Percentiles rank a stretch among this genome's conserved stretches.
Evolutionary conservation across 108 stramenopile genomes (phyloP).

Genomic region (Discostella pseudostelligera): DNA sequence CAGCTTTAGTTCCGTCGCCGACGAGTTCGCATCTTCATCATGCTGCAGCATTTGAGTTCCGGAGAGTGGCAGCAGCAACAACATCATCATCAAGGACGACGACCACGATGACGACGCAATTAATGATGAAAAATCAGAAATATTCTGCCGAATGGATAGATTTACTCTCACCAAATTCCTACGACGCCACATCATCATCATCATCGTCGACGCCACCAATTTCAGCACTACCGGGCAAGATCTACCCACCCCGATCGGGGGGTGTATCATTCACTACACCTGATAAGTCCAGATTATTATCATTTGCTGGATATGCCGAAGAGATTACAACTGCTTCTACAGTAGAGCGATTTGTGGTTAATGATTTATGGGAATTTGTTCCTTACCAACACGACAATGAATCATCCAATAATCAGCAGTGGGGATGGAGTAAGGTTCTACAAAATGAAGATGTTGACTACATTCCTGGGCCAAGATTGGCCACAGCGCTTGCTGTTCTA

Average conservation of each 20-base stretch:
- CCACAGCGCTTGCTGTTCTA: slow-evolving; percentile 47
- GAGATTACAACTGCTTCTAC: slow-evolving; percentile 2
- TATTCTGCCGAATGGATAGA: slow-evolving; percentile 46
- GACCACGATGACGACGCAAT: neutral
- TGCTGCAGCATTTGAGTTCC: neutral
- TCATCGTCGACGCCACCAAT: neutral
- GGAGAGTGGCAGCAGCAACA: neutral
- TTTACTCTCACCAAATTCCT: slow-evolving; percentile 25
- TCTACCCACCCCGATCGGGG: slow-evolving; percentile 62
- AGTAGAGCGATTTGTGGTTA: slow-evolving; percentile 40
- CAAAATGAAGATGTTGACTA: slow-evolving; percentile 7
- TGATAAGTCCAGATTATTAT: slow-evolving; percentile 27
- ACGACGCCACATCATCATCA: neutral
- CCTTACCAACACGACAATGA: slow-evolving; percentile 7
- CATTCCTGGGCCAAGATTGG: slow-evolving; percentile 62
- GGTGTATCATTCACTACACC: slow-evolving; percentile 50
- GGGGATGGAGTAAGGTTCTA: slow-evolving; percentile 37
- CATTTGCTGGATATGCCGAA: slow-evolving; percentile 79
- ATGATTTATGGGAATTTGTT: slow-evolving; percentile 63
- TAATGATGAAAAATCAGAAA: neutral
- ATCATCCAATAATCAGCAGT: slow-evolving; percentile 12
- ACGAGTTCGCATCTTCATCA: neutral
- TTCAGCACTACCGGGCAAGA: slow-evolving; percentile 10
- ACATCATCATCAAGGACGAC: neutral
- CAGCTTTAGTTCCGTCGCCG: neutral